These are phyloP conservation scores for Backusella liffmaniae DNA, from an alignment of 192 early-diverging fungal species.

Conservation along the genomic window DNA sequence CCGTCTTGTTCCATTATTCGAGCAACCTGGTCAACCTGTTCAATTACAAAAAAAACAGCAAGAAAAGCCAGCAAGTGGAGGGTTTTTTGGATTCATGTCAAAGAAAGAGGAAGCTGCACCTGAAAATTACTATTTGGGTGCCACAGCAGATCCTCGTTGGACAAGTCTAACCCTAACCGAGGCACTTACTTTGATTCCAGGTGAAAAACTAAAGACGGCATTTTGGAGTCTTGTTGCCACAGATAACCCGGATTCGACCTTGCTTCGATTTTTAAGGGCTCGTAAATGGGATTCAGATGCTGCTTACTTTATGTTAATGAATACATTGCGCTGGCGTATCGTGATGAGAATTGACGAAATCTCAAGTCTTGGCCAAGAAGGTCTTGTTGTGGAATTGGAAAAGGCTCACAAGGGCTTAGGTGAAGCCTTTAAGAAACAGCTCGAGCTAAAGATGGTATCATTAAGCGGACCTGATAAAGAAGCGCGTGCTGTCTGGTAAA, in stretches of 20 bases:
- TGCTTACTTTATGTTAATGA: slow-evolving; percentile 68
- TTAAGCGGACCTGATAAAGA: slow-evolving; percentile 49
- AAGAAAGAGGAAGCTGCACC: slow-evolving; percentile 17
- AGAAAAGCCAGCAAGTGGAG: neutral
- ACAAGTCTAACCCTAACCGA: slow-evolving; percentile 14
- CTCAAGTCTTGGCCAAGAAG: slow-evolving; percentile 34
- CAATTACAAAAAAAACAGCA: neutral
- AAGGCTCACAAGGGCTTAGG: slow-evolving; percentile 33
- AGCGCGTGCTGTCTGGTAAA: slow-evolving; percentile 50
- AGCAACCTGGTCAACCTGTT: slow-evolving; percentile 7
- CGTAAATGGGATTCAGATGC: slow-evolving; percentile 84
- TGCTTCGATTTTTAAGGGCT: slow-evolving; percentile 81
- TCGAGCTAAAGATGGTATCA: slow-evolving; percentile 47
- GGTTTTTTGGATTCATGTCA: slow-evolving; percentile 10
- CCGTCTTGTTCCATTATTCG: slow-evolving; percentile 41
- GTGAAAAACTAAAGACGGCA: slow-evolving; percentile 40
- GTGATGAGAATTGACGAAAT: slow-evolving; percentile 49
- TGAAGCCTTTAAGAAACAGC: slow-evolving; percentile 34
- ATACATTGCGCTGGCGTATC: slow-evolving; percentile 74
- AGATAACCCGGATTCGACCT: slow-evolving; percentile 68
- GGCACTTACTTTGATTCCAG: slow-evolving; percentile 26
- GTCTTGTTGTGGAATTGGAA: slow-evolving; percentile 35
- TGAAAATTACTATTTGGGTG: slow-evolving; percentile 15
- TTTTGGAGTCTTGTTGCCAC: slow-evolving; percentile 61
- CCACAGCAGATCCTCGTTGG: slow-evolving; percentile 20